Evolutionary conservation across 2,329 filamentous ascomycete genomes (phyloP), one percentile per base, ranked within the genome.

Genomic region (Emergomyces orientalis): DNA sequence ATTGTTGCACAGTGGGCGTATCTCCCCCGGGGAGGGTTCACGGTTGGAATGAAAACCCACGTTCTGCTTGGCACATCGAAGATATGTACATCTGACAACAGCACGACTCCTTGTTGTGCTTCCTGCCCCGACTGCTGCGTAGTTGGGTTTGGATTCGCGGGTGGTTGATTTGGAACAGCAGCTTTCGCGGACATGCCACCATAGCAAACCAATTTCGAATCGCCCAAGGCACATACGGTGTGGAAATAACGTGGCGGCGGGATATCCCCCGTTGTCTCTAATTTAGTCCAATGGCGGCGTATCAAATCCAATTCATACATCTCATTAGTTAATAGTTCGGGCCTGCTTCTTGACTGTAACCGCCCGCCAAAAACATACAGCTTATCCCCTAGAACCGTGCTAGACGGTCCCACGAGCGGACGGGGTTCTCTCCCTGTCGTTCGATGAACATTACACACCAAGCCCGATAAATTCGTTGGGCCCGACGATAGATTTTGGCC

Each of bases 81-180:
- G 39, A 99, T 90, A 75, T 97, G 90, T 62, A 97, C 91, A 76
- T 99, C 94, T 7, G 93, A 97, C 92, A 99, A 97, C 63, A 97
- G 94, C 1, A 91, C 88, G 4, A 97, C 90, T 71, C 97, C 92
- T 45, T 91, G 86, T 69, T 91, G 89, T 62, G 86, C 80, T 66
- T 92, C 89, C 63, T 79, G 75, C 0, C 72, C 72, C 47, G 67
- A 67, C 64, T 81, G 78, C 13, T 80, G 79, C 3, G 63, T 32
- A 54, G 19, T 60, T 3, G 77, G 70, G 19, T 76, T 75, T 27
- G 76, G 65, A 43, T 65, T 69, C n/a, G 66, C 62, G 2, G 81
- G 74, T 54, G 82, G 79, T 62, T 78, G 77, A 51, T 34, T 75
- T 17, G 79, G 71, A 49, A 72, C 81, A 7, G 82, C 78, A 11